Percentiles rank a stretch among this genome's conserved stretches.
These are phyloP conservation scores for Apophysomyces trapeziformis DNA, from an alignment of 371 early-diverging fungal species.

Conservation along the genomic window DNA sequence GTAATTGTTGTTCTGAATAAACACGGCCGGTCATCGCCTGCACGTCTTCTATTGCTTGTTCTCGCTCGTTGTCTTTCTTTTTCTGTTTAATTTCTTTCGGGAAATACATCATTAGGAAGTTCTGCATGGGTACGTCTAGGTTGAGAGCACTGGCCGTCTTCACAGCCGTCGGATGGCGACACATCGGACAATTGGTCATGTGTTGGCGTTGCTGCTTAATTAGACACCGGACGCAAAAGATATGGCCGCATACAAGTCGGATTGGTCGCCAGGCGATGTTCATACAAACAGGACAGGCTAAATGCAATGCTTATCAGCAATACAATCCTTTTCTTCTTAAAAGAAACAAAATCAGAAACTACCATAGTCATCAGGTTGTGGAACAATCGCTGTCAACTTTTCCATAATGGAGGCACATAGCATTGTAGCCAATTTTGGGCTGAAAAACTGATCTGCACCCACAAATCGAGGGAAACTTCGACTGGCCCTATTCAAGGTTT, in stretches of 20 bases:
- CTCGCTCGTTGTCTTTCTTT: constrained; percentile 62
- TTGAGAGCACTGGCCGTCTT: constrained; percentile 61
- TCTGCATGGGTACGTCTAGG: constrained; percentile 64
- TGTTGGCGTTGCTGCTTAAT: constrained; percentile 66
- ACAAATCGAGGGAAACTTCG: constrained; percentile 38
- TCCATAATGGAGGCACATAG: constrained; percentile 43
- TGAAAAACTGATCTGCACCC: constrained; percentile 30
- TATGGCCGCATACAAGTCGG: constrained; percentile 69
- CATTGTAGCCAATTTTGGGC: constrained; percentile 38
- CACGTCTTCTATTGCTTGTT: constrained; percentile 61
- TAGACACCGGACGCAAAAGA: constrained; percentile 77
- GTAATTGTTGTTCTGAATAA: constrained; percentile 6
- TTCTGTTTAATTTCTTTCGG: constrained; percentile 75
- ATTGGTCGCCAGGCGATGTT: constrained; percentile 75
- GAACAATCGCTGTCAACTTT: constrained; percentile 65
- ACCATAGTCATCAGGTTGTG: constrained; percentile 73
- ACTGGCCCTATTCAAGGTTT: constrained; percentile 28
- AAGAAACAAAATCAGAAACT: constrained; percentile 36
- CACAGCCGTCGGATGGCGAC: constrained; percentile 64
- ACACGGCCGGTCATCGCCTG: constrained; percentile 39
- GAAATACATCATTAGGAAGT: constrained; percentile 73
- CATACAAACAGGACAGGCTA: constrained; percentile 15
- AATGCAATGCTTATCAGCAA: neutral
- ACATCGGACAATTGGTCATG: constrained; percentile 72
- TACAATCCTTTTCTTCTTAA: constrained; percentile 23